These are phyloP conservation scores for Aurifilum marmelostoma DNA, from an alignment of 2,329 filamentous ascomycete genomes.

Conservation along the genomic window DNA sequence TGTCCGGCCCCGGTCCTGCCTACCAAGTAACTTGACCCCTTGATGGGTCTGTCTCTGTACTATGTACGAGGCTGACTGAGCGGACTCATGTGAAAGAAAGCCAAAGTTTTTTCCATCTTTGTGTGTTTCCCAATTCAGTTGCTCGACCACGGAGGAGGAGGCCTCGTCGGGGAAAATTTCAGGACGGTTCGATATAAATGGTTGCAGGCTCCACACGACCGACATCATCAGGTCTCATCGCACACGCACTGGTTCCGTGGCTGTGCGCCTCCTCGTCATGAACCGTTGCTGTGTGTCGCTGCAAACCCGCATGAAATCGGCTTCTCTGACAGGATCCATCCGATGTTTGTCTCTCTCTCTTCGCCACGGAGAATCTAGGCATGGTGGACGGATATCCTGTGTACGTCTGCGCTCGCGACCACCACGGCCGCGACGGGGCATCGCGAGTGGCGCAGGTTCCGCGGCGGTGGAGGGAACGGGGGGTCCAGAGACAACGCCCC, in stretches of 20 bases:
- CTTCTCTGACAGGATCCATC: not conserved
- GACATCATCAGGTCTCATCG: conserved; percentile 11
- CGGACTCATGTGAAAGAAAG: not conserved
- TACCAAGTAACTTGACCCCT: conserved; percentile 21
- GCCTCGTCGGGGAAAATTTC: conserved; percentile 6
- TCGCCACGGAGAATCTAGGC: not conserved
- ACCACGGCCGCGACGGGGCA: not conserved
- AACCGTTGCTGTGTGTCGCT: not conserved
- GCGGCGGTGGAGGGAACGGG: not conserved
- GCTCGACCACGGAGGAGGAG: not conserved
- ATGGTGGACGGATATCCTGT: not conserved
- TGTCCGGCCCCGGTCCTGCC: not conserved
- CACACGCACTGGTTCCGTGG: conserved; percentile 1
- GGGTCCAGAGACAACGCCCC: not conserved
- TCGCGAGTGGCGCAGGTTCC: not conserved
- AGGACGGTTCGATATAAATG: conserved; percentile 25
- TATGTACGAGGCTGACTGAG: conserved; percentile 12
- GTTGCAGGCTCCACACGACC: conserved; percentile 23
- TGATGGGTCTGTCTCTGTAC: no score
- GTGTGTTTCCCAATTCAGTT: conserved; percentile 1
- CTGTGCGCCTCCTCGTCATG: conserved; percentile 1
- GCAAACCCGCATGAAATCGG: not conserved
- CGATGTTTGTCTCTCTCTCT: not conserved
- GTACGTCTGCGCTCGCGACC: not conserved
- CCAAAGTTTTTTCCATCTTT: not conserved